Evolutionary conservation across 2,329 filamentous ascomycete species (phyloP).

Genomic region (Blumeria hordei): DNA sequence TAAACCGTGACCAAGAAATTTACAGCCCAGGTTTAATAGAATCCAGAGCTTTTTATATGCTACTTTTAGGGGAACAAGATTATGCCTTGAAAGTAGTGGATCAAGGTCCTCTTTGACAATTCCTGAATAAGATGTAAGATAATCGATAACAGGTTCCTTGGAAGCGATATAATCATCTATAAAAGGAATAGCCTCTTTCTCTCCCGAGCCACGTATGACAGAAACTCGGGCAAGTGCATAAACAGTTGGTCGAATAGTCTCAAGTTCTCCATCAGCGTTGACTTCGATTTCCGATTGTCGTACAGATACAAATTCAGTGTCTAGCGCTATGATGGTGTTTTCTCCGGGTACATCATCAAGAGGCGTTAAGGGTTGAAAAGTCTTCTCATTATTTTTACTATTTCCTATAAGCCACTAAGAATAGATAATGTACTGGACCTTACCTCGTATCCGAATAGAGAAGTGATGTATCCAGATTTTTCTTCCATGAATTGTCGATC

Average conservation of each 20-base stretch:
- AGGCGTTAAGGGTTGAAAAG: slow-evolving; percentile 33
- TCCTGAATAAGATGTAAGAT: slow-evolving; percentile 81
- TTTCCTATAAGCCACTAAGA: background rate
- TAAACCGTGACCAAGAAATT: slow-evolving; percentile 81
- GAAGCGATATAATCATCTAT: slow-evolving; percentile 95
- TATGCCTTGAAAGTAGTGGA: slow-evolving; percentile 50
- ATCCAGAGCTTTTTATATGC: slow-evolving; percentile 98
- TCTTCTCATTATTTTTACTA: slow-evolving; percentile 18
- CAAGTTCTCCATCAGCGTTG: slow-evolving; percentile 77
- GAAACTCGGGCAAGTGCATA: slow-evolving; percentile 85
- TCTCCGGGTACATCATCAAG: slow-evolving; percentile 40
- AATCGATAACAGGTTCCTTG: slow-evolving; percentile 78
- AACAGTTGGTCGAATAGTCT: slow-evolving; percentile 75
- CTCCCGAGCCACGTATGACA: slow-evolving; percentile 58
- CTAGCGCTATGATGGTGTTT: slow-evolving; percentile 61
- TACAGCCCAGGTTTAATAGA: slow-evolving; percentile 75
- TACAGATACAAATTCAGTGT: slow-evolving; percentile 88
- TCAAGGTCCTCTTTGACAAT: slow-evolving; percentile 74
- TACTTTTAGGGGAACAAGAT: slow-evolving; percentile 65
- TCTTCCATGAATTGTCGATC: slow-evolving; percentile 71
- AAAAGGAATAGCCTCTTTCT: slow-evolving; percentile 61
- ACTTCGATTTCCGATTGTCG: slow-evolving; percentile 89
- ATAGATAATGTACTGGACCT: slow-evolving; percentile 8
- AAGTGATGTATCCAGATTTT: slow-evolving; percentile 58
- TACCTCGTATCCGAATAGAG: slow-evolving; percentile 48